phyloP scores from a whole-genome alignment of 495 filamentous ascomycete species.

The Apiosordaria backusii region DNA sequence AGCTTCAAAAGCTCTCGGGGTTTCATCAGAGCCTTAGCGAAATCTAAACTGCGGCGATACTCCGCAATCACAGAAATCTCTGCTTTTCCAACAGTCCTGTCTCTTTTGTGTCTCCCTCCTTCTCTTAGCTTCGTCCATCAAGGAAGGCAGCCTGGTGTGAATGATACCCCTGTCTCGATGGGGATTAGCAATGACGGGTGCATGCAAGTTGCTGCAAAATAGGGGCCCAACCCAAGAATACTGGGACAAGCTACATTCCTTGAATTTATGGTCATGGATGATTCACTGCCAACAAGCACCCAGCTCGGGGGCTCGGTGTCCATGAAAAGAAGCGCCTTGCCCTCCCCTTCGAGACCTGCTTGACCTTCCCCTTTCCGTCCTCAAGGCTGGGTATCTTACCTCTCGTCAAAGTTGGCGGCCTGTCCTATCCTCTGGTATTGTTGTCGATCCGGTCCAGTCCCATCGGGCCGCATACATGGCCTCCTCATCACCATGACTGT shows the following conservation, averaged over 20 bases:
- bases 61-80: neutral
- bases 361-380: neutral
- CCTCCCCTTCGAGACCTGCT: neutral
- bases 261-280: neutral
- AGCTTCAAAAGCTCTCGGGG: neutral
- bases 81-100: neutral
- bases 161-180: neutral
- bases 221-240: neutral
- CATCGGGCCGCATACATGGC: neutral
- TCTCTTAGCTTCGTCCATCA: neutral
- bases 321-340: neutral
- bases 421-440: neutral
- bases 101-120: neutral
- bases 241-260: neutral
- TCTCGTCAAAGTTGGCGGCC: neutral
- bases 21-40: neutral
- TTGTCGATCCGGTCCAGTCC: neutral
- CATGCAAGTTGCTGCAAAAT: conserved; percentile 3
- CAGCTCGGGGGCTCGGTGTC: neutral
- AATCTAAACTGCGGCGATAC: neutral
- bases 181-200: neutral
- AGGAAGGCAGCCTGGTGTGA: neutral
- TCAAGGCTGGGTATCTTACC: neutral
- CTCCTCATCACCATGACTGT: neutral
- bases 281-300: neutral